Conservation (phyloP, 805 yeast species). For the Huiozyma naganishii region DNA sequence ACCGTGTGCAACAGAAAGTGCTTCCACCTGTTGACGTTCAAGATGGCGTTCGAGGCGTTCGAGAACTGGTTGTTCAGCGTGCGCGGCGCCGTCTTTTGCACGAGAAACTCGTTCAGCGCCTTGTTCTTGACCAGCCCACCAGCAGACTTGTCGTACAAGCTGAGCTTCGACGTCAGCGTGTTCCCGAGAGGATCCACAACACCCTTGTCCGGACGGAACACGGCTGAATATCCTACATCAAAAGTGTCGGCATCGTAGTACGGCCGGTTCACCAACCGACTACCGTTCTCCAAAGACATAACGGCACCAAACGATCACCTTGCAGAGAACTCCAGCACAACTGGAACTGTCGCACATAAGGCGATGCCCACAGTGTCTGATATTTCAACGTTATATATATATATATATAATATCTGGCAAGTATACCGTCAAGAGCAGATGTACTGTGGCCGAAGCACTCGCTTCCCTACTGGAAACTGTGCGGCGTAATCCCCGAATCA, state of each 20-base stretch:
- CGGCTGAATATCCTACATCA: slow-evolving; percentile 51
- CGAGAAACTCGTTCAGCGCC: not conserved
- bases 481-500: too few relatives aligned
- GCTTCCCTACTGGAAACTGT: too few relatives aligned
- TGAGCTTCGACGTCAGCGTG: not conserved
- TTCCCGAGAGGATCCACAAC: slow-evolving; percentile 32
- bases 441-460: too few relatives aligned
- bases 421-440: not conserved
- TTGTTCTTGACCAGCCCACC: too few relatives aligned
- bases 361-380: not conserved
- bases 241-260: slow-evolving; percentile 61
- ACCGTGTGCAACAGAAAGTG: not conserved
- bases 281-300: not conserved
- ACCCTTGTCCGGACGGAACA: slow-evolving; percentile 52
- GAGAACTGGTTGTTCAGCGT: not conserved
- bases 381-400: not conserved
- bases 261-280: slow-evolving; percentile 39
- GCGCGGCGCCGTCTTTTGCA: not conserved
- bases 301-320: not conserved
- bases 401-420: not conserved
- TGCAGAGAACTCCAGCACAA: not conserved
- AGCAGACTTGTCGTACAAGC: too few relatives aligned
- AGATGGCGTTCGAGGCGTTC: too few relatives aligned
- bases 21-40: too few relatives aligned
- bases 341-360: not conserved